Percentiles rank a stretch among this genome's conserved stretches.
Evolutionary conservation across 2,329 filamentous ascomycete genomes (phyloP).

Genomic region (Sporothrix euskadiensis): DNA sequence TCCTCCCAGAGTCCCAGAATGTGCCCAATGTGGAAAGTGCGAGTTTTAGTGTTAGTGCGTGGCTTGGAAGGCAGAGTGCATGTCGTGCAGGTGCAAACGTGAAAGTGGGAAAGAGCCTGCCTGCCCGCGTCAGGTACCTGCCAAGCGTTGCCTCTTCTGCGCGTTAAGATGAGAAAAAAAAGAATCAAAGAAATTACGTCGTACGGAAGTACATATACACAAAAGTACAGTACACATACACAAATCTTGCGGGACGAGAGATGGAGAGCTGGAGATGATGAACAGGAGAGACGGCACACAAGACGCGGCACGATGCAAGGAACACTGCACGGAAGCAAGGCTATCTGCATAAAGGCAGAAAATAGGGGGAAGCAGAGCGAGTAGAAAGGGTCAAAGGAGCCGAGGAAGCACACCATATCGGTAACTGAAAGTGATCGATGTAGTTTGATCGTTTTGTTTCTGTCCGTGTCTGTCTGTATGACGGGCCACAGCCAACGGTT

Average conservation of each 20-base stretch:
- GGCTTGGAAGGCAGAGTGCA: constrained; percentile 4
- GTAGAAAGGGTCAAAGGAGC: background rate
- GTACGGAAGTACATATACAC: background rate
- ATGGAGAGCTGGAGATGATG: background rate
- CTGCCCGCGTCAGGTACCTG: background rate
- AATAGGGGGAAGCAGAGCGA: background rate
- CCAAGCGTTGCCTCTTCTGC: background rate
- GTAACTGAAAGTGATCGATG: too few species aligned
- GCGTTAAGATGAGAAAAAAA: background rate
- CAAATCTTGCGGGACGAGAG: background rate
- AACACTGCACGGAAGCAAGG: constrained; percentile 15
- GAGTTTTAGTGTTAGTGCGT: constrained; percentile 13
- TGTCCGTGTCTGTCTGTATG: background rate
- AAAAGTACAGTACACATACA: background rate
- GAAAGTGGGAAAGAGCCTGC: background rate
- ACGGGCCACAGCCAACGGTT: background rate
- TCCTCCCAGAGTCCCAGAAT: background rate
- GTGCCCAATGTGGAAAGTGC: background rate
- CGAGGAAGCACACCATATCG: constrained; percentile 6
- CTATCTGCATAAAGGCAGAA: background rate
- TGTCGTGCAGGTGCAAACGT: background rate
- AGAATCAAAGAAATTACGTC: background rate
- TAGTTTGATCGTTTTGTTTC: background rate
- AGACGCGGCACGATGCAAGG: constrained; percentile 5
- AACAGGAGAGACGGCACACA: background rate